Conservation (phyloP, 768 basidiomycete species). For the Boletus reticulatus region DNA sequence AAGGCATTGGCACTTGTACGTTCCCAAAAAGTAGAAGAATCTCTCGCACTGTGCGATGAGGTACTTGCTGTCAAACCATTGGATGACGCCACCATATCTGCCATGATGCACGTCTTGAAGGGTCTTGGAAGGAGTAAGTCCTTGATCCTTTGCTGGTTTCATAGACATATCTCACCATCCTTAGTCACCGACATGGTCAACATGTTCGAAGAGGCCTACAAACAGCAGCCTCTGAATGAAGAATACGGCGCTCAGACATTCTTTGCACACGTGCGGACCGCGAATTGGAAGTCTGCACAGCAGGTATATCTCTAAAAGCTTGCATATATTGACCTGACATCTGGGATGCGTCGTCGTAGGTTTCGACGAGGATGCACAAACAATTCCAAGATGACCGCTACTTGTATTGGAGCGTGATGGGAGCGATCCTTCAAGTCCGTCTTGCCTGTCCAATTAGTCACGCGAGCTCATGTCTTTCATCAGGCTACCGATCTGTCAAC, state of each 20-base stretch:
- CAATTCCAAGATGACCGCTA: conserved; percentile 81
- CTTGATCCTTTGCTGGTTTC: neutral
- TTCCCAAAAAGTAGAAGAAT: conserved; percentile 83
- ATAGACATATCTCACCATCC: neutral
- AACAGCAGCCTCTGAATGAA: conserved; percentile 76
- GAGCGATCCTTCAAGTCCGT: conserved; percentile 73
- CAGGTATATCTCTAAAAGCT: conserved; percentile 46
- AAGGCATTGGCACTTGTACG: conserved; percentile 85
- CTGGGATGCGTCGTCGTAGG: conserved; percentile 36
- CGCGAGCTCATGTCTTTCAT: conserved; percentile 7
- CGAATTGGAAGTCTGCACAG: conserved; percentile 85
- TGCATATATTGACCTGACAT: conserved; percentile 1
- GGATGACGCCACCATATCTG: conserved; percentile 69
- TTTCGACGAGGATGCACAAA: conserved; percentile 80
- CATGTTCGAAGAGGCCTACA: conserved; percentile 87
- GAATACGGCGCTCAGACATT: conserved; percentile 83
- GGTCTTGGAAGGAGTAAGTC: conserved; percentile 66
- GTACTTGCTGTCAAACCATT: conserved; percentile 70
- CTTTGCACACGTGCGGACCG: conserved; percentile 77
- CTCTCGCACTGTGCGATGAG: conserved; percentile 75
- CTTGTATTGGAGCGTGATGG: conserved; percentile 80
- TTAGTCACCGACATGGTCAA: conserved; percentile 73
- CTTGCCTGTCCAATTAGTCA: neutral
- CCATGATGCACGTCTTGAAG: conserved; percentile 82
- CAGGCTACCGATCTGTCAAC: conserved; percentile 73